Evolutionary conservation across 2,329 filamentous ascomycete species (phyloP).

Genomic region (Fusarium tanahbumbuense): DNA sequence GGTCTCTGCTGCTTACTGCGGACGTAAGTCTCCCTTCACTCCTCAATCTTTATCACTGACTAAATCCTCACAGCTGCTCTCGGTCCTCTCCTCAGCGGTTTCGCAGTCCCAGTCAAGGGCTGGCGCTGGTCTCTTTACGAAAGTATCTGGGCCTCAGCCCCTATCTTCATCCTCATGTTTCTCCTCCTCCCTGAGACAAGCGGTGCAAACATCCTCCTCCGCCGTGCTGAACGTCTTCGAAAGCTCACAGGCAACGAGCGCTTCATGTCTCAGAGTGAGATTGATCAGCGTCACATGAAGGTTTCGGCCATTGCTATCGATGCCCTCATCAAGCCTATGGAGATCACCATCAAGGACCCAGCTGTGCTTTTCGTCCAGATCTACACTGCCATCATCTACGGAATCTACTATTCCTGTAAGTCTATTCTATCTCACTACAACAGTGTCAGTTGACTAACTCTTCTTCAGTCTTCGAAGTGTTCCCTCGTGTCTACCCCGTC

Average conservation of each 20-base stretch:
- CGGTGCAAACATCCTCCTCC: conserved; percentile 68
- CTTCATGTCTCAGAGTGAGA: conserved; percentile 72
- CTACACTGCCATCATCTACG: conserved; percentile 72
- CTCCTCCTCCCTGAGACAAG: conserved; percentile 74
- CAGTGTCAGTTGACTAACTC: conserved; percentile 14
- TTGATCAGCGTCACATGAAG: conserved; percentile 68
- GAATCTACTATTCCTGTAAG: conserved; percentile 68
- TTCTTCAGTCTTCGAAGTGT: conserved; percentile 67
- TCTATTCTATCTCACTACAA: not conserved
- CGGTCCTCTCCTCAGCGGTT: conserved; percentile 71
- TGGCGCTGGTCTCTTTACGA: conserved; percentile 76
- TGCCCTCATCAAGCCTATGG: conserved; percentile 69
- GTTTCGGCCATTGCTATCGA: conserved; percentile 61
- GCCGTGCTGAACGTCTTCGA: conserved; percentile 70
- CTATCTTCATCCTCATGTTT: conserved; percentile 70
- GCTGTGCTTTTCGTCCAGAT: conserved; percentile 71
- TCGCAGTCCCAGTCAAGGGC: conserved; percentile 65
- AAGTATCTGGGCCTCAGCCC: conserved; percentile 70
- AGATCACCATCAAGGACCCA: conserved; percentile 71
- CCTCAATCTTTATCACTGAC: not conserved
- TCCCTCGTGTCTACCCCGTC: conserved; percentile 70
- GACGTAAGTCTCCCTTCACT: conserved; percentile 48
- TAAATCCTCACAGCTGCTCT: conserved; percentile 59
- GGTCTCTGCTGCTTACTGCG: conserved; percentile 65
- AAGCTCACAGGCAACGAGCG: conserved; percentile 66